Evolutionary conservation across 345 rosid genomes (phyloP).

Genomic region (Lepidium aucheri): DNA sequence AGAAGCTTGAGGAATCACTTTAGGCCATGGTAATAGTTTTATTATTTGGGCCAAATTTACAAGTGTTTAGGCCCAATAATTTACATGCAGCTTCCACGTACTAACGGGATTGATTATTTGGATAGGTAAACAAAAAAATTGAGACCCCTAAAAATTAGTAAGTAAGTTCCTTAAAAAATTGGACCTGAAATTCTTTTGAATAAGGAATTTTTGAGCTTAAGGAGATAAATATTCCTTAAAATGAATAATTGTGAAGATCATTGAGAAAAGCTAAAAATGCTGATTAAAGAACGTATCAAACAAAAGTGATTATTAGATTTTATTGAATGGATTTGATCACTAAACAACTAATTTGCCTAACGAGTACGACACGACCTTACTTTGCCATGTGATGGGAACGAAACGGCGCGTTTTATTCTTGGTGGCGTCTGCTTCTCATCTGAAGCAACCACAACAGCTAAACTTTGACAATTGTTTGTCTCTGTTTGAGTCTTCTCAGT

Average conservation of each 20-base stretch:
- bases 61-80: no score
- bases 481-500: not conserved
- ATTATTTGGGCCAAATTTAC: no score
- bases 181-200: no score
- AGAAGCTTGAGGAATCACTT: no score
- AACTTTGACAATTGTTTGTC: slow-evolving; percentile 1
- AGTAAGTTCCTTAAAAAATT: no score
- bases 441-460: slow-evolving; percentile 7
- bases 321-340: not conserved
- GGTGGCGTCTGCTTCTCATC: not conserved
- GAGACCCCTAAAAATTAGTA: no score
- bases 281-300: not conserved
- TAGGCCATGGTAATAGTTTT: no score
- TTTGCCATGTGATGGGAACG: slow-evolving; percentile 12
- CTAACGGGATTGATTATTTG: no score
- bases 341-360: not conserved
- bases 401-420: slow-evolving; percentile 14
- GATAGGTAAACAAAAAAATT: no score
- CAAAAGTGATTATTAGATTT: not conserved
- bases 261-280: not conserved
- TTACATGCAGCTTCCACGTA: no score
- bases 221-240: no score
- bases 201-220: no score
- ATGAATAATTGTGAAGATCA: not conserved
- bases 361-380: slow-evolving; percentile 18